Conservation (phyloP, 345 rosid species). For the Hibiscus tridactylites region DNA sequence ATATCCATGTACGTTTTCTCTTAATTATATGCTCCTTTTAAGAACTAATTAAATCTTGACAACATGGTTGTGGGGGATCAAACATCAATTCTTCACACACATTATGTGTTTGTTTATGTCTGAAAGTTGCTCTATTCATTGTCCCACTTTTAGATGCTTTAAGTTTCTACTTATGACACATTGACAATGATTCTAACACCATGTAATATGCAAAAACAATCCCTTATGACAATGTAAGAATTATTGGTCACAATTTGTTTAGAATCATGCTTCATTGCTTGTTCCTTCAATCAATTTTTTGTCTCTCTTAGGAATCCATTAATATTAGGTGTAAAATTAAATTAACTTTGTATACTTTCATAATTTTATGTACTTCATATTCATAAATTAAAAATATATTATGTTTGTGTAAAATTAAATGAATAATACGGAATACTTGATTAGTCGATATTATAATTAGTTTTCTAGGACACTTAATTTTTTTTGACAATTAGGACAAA, state of each 20-base stretch:
- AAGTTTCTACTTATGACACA: slow-evolving; percentile 6
- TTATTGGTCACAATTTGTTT: neutral
- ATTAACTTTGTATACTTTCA: neutral
- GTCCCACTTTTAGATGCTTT: slow-evolving; percentile 11
- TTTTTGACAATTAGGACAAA: too few relatives aligned
- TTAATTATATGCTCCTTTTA: neutral
- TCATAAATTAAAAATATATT: too few relatives aligned
- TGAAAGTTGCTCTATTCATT: neutral
- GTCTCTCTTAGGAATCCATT: neutral
- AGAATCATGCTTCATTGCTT: neutral
- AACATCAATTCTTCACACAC: neutral
- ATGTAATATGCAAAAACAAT: slow-evolving; percentile 5
- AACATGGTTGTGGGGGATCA: neutral
- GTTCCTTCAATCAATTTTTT: neutral
- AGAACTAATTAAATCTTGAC: too few relatives aligned
- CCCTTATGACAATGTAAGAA: neutral
- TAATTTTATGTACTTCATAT: too few relatives aligned
- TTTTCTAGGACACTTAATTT: too few relatives aligned
- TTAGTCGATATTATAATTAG: too few relatives aligned
- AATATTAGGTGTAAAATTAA: neutral
- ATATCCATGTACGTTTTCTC: neutral
- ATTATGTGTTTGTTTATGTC: neutral
- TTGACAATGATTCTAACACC: slow-evolving; percentile 9
- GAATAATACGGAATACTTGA: too few relatives aligned
- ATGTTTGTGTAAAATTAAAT: too few relatives aligned